Evolutionary conservation across 768 basidiomycete species (phyloP).

Genomic region (Flagelloscypha sp.): DNA sequence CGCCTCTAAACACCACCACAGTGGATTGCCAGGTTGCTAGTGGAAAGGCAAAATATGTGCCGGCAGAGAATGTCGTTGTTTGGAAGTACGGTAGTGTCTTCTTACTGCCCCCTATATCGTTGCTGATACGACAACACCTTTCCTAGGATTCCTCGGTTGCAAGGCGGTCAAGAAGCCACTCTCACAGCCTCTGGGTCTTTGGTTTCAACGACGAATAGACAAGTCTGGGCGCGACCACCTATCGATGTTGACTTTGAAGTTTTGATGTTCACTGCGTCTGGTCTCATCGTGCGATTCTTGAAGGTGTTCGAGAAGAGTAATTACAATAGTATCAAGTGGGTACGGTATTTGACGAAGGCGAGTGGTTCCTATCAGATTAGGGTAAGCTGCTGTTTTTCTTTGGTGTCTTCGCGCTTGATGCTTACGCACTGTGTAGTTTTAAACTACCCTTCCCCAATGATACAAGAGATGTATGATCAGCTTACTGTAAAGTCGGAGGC

Average conservation of each 20-base stretch:
- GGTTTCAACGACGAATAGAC: slow-evolving; percentile 83
- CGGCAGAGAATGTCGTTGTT: slow-evolving; percentile 89
- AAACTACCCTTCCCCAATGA: no score
- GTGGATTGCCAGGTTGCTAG: slow-evolving; percentile 87
- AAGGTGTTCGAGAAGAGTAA: slow-evolving; percentile 97
- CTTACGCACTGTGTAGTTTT: slow-evolving; percentile 15
- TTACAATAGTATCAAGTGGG: slow-evolving; percentile 95
- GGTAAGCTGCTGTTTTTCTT: slow-evolving; percentile 41
- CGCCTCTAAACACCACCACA: slow-evolving; percentile 87
- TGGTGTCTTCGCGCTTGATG: not conserved
- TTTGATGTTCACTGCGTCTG: slow-evolving; percentile 97
- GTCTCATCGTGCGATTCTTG: slow-evolving; percentile 90
- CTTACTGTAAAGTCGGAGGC: no score
- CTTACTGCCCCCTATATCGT: slow-evolving; percentile 1
- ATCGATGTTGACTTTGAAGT: slow-evolving; percentile 99
- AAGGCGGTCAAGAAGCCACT: slow-evolving; percentile 87
- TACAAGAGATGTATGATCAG: no score
- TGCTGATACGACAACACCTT: slow-evolving; percentile 4
- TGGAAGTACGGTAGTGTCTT: slow-evolving; percentile 76
- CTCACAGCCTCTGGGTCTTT: slow-evolving; percentile 76
- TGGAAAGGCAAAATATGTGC: slow-evolving; percentile 97
- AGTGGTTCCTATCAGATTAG: slow-evolving; percentile 90
- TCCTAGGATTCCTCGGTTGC: slow-evolving; percentile 82
- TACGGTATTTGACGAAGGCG: slow-evolving; percentile 88
- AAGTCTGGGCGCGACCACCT: slow-evolving; percentile 96